Conservation (phyloP, 371 early-diverging fungal species). For the Nematocida sp. region DNA sequence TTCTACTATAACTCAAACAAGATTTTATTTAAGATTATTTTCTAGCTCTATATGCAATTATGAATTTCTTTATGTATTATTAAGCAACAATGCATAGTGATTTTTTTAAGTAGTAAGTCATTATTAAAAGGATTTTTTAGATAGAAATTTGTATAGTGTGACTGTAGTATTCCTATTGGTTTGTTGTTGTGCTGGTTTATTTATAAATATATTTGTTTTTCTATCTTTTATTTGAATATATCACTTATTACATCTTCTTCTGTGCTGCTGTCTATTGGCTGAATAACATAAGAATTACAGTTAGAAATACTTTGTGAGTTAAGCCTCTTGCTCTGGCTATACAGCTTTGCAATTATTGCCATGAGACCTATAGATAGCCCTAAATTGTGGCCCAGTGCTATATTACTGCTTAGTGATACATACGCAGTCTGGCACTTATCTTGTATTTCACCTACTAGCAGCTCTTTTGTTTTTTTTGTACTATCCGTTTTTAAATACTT, state of each 20-base stretch:
- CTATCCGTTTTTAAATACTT: background rate
- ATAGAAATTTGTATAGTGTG: no score
- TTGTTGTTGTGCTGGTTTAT: no score
- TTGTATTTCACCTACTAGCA: background rate
- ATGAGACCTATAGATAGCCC: slow-evolving; percentile 27
- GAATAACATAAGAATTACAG: background rate
- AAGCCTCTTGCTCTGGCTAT: background rate
- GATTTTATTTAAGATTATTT: no score
- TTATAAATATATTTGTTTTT: background rate
- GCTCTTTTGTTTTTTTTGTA: slow-evolving; percentile 5
- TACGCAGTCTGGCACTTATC: slow-evolving; percentile 22
- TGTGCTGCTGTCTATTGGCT: slow-evolving; percentile 6
- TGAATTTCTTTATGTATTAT: no score
- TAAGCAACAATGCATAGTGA: no score
- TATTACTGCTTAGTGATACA: slow-evolving; percentile 36
- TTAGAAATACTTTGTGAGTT: background rate
- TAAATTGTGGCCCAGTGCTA: slow-evolving; percentile 43
- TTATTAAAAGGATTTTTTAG: no score
- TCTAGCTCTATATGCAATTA: no score
- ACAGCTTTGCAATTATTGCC: slow-evolving; percentile 23
- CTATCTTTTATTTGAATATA: slow-evolving; percentile 26
- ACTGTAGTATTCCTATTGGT: no score
- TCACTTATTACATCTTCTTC: slow-evolving; percentile 49
- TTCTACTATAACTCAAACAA: no score
- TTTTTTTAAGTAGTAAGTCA: no score